These are phyloP conservation scores for Arabidopsis suecica DNA, from an alignment of 345 rosid species.

Conservation along the genomic window DNA sequence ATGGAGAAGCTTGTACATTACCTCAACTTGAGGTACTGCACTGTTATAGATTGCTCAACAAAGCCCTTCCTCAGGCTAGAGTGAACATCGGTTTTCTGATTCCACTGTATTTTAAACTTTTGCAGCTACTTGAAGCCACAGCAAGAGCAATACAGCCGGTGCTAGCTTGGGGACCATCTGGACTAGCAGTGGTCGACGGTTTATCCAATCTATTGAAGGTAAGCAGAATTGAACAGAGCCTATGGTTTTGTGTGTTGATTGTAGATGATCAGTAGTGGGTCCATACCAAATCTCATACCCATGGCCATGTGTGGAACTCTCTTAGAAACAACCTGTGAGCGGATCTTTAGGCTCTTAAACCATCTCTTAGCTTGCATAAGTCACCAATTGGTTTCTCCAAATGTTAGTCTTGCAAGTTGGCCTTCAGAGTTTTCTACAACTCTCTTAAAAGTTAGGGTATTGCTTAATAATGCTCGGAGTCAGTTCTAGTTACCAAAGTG, in stretches of 20 bases:
- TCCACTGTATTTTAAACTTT: conserved; percentile 26
- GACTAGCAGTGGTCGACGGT: conserved; percentile 86
- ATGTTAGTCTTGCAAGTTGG: neutral
- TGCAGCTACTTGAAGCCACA: conserved; percentile 93
- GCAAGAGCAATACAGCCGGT: conserved; percentile 90
- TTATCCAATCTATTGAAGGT: conserved; percentile 92
- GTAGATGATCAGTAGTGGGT: conserved; percentile 1
- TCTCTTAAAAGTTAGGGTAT: neutral
- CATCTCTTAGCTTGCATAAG: neutral
- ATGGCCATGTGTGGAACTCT: neutral
- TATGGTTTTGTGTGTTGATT: neutral
- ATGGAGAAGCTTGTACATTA: conserved; percentile 96
- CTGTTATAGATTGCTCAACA: conserved; percentile 8
- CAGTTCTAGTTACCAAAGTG: neutral
- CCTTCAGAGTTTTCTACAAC: neutral
- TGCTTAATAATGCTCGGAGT: neutral
- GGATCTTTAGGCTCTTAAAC: neutral
- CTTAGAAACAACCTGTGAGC: conserved; percentile 4
- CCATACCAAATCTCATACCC: neutral
- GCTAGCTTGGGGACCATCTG: conserved; percentile 87
- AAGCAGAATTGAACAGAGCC: conserved; percentile 21
- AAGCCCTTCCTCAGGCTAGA: conserved; percentile 2
- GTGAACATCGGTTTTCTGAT: conserved; percentile 4
- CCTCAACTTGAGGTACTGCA: conserved; percentile 87
- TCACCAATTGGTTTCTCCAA: neutral